Evolutionary conservation across 176 grass and related monocot species (phyloP).

Genomic region (Poa pratensis): DNA sequence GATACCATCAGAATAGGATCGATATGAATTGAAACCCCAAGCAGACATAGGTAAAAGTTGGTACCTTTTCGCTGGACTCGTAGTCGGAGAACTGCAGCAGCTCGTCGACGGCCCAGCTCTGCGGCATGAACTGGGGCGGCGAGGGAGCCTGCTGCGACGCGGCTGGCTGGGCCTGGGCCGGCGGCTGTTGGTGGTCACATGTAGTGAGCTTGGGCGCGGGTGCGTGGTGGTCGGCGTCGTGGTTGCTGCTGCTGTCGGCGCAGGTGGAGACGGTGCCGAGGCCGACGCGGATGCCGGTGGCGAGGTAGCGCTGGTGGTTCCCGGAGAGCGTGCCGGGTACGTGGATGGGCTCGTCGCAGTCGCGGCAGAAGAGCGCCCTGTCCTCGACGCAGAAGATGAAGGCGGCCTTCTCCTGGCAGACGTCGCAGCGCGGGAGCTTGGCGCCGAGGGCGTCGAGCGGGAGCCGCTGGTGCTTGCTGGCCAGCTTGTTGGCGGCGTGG

Average conservation of each 20-base stretch:
- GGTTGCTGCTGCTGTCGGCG: background rate
- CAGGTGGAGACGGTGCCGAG: slow-evolving; percentile 41
- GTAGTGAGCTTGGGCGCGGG: slow-evolving; percentile 48
- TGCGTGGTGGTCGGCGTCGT: slow-evolving; percentile 48
- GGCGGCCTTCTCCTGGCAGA: slow-evolving; percentile 96
- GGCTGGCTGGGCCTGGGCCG: background rate
- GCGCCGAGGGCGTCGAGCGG: slow-evolving; percentile 68
- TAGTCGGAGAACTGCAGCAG: slow-evolving; percentile 90
- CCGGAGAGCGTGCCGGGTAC: slow-evolving; percentile 85
- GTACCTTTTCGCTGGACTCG: slow-evolving; percentile 74
- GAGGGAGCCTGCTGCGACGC: slow-evolving; percentile 39
- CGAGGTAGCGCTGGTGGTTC: slow-evolving; percentile 94
- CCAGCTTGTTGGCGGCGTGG: slow-evolving; percentile 85
- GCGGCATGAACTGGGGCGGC: slow-evolving; percentile 55
- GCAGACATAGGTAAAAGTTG: background rate
- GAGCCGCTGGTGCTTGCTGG: slow-evolving; percentile 87
- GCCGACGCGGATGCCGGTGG: slow-evolving; percentile 89
- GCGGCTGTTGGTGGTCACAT: background rate
- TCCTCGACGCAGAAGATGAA: slow-evolving; percentile 99
- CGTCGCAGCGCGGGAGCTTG: slow-evolving; percentile 75
- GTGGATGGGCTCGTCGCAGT: slow-evolving; percentile 96
- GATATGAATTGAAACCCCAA: background rate
- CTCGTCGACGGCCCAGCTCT: slow-evolving; percentile 80
- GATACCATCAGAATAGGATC: slow-evolving; percentile 11
- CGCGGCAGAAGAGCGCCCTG: slow-evolving; percentile 93